These are phyloP conservation scores for Pythium graminicola DNA, from an alignment of 352 stramenopile species.

Conservation along the genomic window DNA sequence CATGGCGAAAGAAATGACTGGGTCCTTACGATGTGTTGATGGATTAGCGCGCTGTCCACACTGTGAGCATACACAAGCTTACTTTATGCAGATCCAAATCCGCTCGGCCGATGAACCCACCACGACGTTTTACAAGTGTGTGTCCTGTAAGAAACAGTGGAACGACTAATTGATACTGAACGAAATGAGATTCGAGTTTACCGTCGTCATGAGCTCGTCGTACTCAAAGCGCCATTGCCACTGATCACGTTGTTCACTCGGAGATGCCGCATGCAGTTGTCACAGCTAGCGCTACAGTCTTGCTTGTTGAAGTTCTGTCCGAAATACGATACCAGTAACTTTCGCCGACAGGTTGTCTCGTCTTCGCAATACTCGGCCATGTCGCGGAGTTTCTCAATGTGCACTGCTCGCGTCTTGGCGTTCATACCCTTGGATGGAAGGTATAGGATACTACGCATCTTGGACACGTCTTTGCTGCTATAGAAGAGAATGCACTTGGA, in stretches of 20 bases:
- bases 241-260: slow-evolving; percentile 21
- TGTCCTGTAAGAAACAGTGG: slow-evolving; percentile 97
- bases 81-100: slow-evolving; percentile 99
- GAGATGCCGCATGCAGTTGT: slow-evolving; percentile 57
- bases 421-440: slow-evolving; percentile 78
- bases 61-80: slow-evolving; percentile 95
- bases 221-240: slow-evolving; percentile 7
- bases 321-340: slow-evolving; percentile 75
- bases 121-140: slow-evolving; percentile 99
- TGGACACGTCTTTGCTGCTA: slow-evolving; percentile 69
- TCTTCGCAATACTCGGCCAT: slow-evolving; percentile 81
- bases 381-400: slow-evolving; percentile 69
- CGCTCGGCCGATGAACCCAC: slow-evolving; percentile 97
- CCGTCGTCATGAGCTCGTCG: too few species aligned
- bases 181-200: too few species aligned
- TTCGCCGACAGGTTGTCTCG: slow-evolving; percentile 61
- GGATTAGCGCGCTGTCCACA: slow-evolving; percentile 86
- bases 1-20: too few species aligned
- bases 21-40: background rate
- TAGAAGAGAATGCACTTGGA: slow-evolving; percentile 92
- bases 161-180: too few species aligned
- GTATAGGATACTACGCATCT: slow-evolving; percentile 74
- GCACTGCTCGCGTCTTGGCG: slow-evolving; percentile 53
- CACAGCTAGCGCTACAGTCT: slow-evolving; percentile 51
- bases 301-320: slow-evolving; percentile 62